Percentiles rank a stretch among this genome's conserved stretches.
Conservation (phyloP, 2,329 filamentous ascomycete genomes). For the Didymella pinodella region DNA sequence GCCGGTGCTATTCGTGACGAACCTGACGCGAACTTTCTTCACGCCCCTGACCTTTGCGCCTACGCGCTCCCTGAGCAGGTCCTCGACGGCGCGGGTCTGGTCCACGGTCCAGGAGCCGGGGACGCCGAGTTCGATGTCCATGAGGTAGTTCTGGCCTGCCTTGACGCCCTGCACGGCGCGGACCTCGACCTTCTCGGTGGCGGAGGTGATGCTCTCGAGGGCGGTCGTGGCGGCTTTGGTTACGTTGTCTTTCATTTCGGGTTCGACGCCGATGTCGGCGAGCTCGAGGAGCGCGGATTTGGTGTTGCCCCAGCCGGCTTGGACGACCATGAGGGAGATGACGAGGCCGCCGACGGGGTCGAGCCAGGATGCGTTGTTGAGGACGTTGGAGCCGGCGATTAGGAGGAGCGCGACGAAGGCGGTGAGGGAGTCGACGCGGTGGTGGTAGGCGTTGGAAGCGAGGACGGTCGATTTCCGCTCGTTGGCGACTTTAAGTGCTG, state of each 20-base stretch:
- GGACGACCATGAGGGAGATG: slow-evolving; percentile 92
- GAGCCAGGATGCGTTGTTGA: slow-evolving; percentile 87
- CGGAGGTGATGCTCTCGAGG: slow-evolving; percentile 50
- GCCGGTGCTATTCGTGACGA: slow-evolving; percentile 73
- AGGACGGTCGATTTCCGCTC: slow-evolving; percentile 96
- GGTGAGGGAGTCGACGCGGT: slow-evolving; percentile 94
- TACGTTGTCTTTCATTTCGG: slow-evolving; percentile 79
- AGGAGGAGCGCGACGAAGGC: slow-evolving; percentile 90
- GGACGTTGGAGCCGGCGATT: slow-evolving; percentile 87
- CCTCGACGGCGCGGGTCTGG: slow-evolving; percentile 74
- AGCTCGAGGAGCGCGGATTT: slow-evolving; percentile 82
- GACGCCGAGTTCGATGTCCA: slow-evolving; percentile 87
- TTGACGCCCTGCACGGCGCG: slow-evolving; percentile 88
- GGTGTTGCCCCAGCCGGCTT: slow-evolving; percentile 88
- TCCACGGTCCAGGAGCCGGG: slow-evolving; percentile 79
- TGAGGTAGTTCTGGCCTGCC: slow-evolving; percentile 93
- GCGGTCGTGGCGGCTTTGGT: slow-evolving; percentile 64
- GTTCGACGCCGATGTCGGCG: slow-evolving; percentile 87
- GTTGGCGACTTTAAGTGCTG: slow-evolving; percentile 92
- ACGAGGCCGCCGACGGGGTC: slow-evolving; percentile 92
- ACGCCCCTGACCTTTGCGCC: slow-evolving; percentile 83
- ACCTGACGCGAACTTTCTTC: slow-evolving; percentile 82
- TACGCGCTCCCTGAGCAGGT: slow-evolving; percentile 73
- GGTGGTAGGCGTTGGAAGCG: slow-evolving; percentile 94
- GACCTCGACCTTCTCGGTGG: slow-evolving; percentile 70